phyloP scores from a whole-genome alignment of 345 rosid species.

The Murraya koenigii region DNA sequence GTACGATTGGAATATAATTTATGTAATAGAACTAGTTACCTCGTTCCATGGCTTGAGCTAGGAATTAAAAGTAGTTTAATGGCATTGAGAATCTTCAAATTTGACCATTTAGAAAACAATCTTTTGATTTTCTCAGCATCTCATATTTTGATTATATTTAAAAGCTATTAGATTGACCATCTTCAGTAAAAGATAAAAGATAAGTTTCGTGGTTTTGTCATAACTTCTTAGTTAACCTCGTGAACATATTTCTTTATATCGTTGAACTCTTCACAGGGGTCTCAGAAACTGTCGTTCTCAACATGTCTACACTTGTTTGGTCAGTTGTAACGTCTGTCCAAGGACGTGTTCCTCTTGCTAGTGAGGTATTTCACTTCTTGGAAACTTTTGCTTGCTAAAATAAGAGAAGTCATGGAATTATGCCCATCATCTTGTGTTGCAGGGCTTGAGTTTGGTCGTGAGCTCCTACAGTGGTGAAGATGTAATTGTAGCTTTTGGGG shows the following conservation, averaged over 20 bases:
- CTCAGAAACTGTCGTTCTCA: conserved; percentile 85
- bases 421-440: conserved; percentile 20
- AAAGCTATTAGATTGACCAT: conserved; percentile 1
- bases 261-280: conserved; percentile 57
- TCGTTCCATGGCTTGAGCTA: no score
- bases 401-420: neutral
- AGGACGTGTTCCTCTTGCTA: conserved; percentile 94
- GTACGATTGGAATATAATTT: neutral
- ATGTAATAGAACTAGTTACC: neutral
- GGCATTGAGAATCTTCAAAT: neutral
- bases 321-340: conserved; percentile 79
- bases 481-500: conserved; percentile 90
- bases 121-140: neutral
- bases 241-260: neutral
- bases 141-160: neutral
- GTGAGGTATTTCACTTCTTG: conserved; percentile 65
- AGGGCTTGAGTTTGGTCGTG: conserved; percentile 93
- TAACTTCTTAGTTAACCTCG: neutral
- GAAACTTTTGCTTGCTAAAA: neutral
- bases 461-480: conserved; percentile 82
- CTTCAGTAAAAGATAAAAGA: neutral
- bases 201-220: neutral
- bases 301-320: conserved; percentile 97
- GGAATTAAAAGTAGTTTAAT: neutral
- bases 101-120: neutral